Base-by-base conservation (phyloP, 495 filamentous ascomycete species). In the Penicillium parvum region DNA sequence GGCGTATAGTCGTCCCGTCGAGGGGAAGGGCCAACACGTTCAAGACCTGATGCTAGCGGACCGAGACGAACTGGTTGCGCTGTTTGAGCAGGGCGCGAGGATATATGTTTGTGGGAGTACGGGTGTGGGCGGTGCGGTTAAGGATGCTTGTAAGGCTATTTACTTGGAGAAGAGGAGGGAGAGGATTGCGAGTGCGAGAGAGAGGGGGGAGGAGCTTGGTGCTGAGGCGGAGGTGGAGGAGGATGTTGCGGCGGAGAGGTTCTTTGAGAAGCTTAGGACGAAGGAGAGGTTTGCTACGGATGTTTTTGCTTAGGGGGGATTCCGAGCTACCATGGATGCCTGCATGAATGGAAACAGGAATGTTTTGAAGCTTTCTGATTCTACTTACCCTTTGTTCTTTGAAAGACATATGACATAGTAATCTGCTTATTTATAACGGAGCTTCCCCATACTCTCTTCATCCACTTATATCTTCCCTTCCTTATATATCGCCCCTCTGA, bases 101-200 rank as follows among this genome's bases (percentile, higher is more conserved):
- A 63, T 85, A 5, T 86, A 77, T 53, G 76, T 88, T 4, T 88
- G 84, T 60, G 85, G 85, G 3, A 77, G 74, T 22, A 68, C 74
- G 12, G 69, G 63, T 35, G 70, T 90, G 0, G 83, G 78, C 3
- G 75, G 81, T 49, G 76, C 67, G 1, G 79, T 86, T 14, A 72
- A 74, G 46, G 60, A 63, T 18, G 70, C 67, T 40, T 66, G 79
- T 12, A 73, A 72, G 44, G 56, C 66, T 41, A 74, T 81, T 49
- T 74, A 59, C 29, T 33, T 65, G 52, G 57, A 63, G 26, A 65
- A 58, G 52, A 63, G 80, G 2, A 61, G 65, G 23, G 62, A 68
- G 45, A 68, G 67, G 47, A 65, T 57, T 20, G 46, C 45, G 3
- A 50, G 60, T 22, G 55, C 32, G 29, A 58, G 43, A 15, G 47